Base-by-base conservation (phyloP, 2,329 filamentous ascomycete species). In the Amauroascus verrucosus region DNA sequence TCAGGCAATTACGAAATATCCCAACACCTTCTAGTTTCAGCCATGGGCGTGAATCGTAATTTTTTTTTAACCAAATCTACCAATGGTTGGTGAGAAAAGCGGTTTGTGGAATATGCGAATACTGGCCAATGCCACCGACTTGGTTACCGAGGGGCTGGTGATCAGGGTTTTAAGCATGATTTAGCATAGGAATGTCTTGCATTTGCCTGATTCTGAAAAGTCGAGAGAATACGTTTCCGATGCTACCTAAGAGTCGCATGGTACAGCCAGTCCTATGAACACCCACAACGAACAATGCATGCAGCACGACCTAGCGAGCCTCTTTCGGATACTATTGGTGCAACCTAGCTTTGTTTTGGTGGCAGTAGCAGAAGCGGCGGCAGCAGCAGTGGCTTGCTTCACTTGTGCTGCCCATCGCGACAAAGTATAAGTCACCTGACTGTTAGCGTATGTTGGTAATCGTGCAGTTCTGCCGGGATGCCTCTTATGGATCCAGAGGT, bases 111-210 rank as follows among this genome's bases (percentile, higher is more conserved):
- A 52, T 41, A 40, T 46, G 50, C 41, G 40, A 52, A n/a, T 4
- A 30, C 16, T 52, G 40, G 30, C 30, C 26, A 38, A 46, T 40
- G 13, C 41, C 43, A 51, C 40, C 49, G 37, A 8, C 38, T 44
- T 7, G 48, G 41, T 9, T 20, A 28, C 38, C 38, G 18, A 40
- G 16, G 6, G 48, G 48, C 26, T 24, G 50, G 28, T 52, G 50
- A 52, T 52, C 50, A 46, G 30, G 49, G 28, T 44, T 45, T 44
- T 24, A 51, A 37, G 41, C 41, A 51, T 51, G 38, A 40, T 52
- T 46, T 38, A 37, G 30, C 20, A 7, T 18, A 40, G 18, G 26
- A 40, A 6, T 24, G 11, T 13, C 5, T 50, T 32, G 24, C 48
- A 16, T 33, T 32, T 32, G 24, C 24, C 47, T 14, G 7, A 22